Percentiles rank a stretch among this genome's conserved stretches.
Evolutionary conservation across 192 early-diverging fungal species (phyloP).

Genomic region (Physocladia obscura): DNA sequence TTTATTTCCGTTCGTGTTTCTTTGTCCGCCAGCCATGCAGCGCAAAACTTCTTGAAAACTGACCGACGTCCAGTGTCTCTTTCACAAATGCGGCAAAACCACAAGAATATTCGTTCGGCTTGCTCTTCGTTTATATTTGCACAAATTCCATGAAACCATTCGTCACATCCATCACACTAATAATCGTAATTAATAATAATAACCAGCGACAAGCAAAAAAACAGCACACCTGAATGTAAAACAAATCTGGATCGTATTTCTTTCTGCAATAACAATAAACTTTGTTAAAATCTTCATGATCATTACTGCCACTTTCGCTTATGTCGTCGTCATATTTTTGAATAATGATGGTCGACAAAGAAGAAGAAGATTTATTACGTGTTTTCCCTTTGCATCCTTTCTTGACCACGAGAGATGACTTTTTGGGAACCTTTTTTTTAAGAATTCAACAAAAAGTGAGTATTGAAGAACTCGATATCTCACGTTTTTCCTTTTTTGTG

Average conservation of each 20-base stretch:
- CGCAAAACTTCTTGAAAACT: conserved; percentile 27
- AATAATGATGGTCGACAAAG: neutral
- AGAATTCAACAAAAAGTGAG: neutral
- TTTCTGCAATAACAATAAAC: conserved; percentile 30
- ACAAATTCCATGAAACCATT: conserved; percentile 33
- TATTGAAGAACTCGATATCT: neutral
- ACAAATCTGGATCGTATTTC: conserved; percentile 12
- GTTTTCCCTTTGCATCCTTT: neutral
- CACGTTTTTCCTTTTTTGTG: neutral
- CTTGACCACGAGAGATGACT: neutral
- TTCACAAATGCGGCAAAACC: conserved; percentile 33
- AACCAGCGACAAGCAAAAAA: neutral
- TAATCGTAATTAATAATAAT: neutral
- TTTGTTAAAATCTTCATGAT: conserved; percentile 27
- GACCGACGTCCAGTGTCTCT: conserved; percentile 13
- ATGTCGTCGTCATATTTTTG: neutral
- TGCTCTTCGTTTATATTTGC: conserved; percentile 29
- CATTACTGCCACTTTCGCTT: neutral
- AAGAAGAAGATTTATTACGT: neutral
- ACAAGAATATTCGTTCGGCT: conserved; percentile 25
- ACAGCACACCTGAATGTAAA: conserved; percentile 27
- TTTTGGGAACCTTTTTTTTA: neutral
- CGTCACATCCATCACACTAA: conserved; percentile 31
- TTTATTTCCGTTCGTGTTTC: too few species aligned
- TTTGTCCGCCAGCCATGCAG: conserved; percentile 16